Evolutionary conservation across 805 yeast species (phyloP).

Genomic region (Teunomyces panamensis): DNA sequence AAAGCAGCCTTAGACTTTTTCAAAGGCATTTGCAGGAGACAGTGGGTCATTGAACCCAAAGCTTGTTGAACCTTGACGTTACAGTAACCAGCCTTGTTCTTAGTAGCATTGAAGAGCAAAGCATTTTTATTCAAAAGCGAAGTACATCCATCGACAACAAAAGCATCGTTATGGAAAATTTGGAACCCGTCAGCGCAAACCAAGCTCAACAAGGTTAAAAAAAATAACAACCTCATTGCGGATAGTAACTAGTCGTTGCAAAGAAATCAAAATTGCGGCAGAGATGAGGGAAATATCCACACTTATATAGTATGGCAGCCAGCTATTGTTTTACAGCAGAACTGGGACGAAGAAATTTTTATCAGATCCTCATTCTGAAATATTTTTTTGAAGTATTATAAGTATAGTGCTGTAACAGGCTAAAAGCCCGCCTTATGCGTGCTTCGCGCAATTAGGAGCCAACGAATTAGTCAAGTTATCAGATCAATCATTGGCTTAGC

Average conservation of each 20-base stretch:
- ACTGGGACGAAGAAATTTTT: not conserved
- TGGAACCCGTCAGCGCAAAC: not conserved
- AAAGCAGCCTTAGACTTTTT: constrained; percentile 8
- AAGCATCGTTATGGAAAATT: constrained; percentile 15
- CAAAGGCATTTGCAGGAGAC: constrained; percentile 24
- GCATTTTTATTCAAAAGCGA: constrained; percentile 23
- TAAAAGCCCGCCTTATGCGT: not conserved
- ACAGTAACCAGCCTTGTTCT: constrained; percentile 31
- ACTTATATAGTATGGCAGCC: not conserved
- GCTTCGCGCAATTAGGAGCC: not conserved
- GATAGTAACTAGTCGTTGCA: not conserved
- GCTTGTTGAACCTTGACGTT: constrained; percentile 34
- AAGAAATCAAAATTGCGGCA: not conserved
- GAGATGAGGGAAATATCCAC: not conserved
- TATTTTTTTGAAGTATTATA: not conserved
- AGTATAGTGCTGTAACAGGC: not conserved
- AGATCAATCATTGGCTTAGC: constrained; percentile 9
- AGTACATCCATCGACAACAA: constrained; percentile 27
- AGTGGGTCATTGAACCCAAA: constrained; percentile 37
- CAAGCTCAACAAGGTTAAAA: not conserved
- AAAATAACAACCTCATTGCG: constrained; percentile 14
- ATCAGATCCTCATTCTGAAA: constrained; percentile 7
- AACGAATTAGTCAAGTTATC: constrained; percentile 3
- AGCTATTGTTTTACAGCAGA: not conserved
- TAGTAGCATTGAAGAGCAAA: constrained; percentile 17